Evolutionary conservation across 1,284 basidiomycete species (phyloP).

Genomic region (Ganoderma meredithae): DNA sequence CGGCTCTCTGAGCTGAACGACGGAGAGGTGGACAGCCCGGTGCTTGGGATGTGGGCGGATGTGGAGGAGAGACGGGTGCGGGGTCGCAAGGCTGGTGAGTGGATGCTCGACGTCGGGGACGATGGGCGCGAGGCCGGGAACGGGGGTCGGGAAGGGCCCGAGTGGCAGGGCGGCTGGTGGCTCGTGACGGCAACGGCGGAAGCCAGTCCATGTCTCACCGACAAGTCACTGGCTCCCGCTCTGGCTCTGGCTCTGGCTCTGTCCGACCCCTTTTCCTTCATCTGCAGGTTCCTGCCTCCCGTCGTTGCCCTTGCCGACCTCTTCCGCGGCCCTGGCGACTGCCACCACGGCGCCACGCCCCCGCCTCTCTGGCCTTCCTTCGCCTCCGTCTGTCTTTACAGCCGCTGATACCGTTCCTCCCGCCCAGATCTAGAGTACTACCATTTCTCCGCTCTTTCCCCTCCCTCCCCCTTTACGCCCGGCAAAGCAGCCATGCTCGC

Average conservation of each 20-base stretch:
- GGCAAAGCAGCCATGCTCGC: slow-evolving; percentile 36
- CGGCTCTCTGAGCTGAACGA: slow-evolving; percentile 19
- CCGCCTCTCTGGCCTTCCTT: slow-evolving; percentile 22
- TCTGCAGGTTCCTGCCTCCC: background rate
- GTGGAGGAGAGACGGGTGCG: slow-evolving; percentile 21
- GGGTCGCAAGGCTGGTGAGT: slow-evolving; percentile 31
- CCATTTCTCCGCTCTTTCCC: slow-evolving; percentile 31
- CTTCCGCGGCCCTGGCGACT: slow-evolving; percentile 3
- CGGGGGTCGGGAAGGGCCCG: slow-evolving; percentile 14
- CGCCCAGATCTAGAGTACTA: slow-evolving; percentile 29
- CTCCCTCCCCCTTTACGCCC: slow-evolving; percentile 37
- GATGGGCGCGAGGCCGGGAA: slow-evolving; percentile 11
- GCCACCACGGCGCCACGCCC: slow-evolving; percentile 7
- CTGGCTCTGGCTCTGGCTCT: background rate
- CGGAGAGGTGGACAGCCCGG: slow-evolving; percentile 31
- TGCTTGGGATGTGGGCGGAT: slow-evolving; percentile 33
- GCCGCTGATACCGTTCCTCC: slow-evolving; percentile 21
- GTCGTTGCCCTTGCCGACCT: background rate
- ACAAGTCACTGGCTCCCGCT: slow-evolving; percentile 17
- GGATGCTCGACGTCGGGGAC: slow-evolving; percentile 11
- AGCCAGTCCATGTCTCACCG: background rate
- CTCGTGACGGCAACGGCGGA: slow-evolving; percentile 27
- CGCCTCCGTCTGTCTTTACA: slow-evolving; percentile 13
- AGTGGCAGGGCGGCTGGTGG: slow-evolving; percentile 14
- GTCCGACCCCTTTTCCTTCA: background rate